Percentiles rank a stretch among this genome's conserved stretches.
These are phyloP conservation scores for Zasmidium citrigriseum DNA, from an alignment of 2,329 filamentous ascomycete genomes.

Conservation along the genomic window DNA sequence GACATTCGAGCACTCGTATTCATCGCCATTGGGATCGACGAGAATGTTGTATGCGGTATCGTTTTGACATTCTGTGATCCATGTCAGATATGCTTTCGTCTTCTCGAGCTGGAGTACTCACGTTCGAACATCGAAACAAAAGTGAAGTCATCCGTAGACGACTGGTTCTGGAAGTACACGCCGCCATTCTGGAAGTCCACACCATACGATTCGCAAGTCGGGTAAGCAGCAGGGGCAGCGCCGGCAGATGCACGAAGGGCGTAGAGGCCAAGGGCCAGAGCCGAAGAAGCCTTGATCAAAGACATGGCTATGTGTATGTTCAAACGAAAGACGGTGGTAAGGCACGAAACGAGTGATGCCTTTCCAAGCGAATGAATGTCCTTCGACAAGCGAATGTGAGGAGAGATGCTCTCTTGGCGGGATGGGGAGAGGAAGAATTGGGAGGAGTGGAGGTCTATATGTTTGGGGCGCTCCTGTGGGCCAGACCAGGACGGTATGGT, in stretches of 20 bases:
- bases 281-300: background rate
- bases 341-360: slow-evolving; percentile 6
- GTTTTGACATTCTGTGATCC: slow-evolving; percentile 42
- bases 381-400: slow-evolving; percentile 1
- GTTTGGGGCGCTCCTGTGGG: background rate
- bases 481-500: background rate
- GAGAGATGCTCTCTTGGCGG: background rate
- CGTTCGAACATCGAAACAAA: slow-evolving; percentile 10
- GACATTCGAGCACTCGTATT: slow-evolving; percentile 25
- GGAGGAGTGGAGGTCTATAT: background rate
- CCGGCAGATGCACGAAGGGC: background rate
- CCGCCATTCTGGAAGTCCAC: slow-evolving; percentile 45
- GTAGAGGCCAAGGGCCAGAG: slow-evolving; percentile 3
- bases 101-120: slow-evolving; percentile 28
- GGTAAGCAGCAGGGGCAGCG: background rate
- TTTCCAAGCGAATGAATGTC: slow-evolving; percentile 1
- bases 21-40: slow-evolving; percentile 42
- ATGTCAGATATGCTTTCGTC: slow-evolving; percentile 37
- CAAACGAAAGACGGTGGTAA: slow-evolving; percentile 1
- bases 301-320: slow-evolving; percentile 1
- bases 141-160: slow-evolving; percentile 43
- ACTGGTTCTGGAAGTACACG: slow-evolving; percentile 49
- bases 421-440: background rate
- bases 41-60: slow-evolving; percentile 46
- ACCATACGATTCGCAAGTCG: slow-evolving; percentile 30